These are phyloP conservation scores for Scedosporium aurantiacum DNA, from an alignment of 2,329 filamentous ascomycete species.

Conservation along the genomic window DNA sequence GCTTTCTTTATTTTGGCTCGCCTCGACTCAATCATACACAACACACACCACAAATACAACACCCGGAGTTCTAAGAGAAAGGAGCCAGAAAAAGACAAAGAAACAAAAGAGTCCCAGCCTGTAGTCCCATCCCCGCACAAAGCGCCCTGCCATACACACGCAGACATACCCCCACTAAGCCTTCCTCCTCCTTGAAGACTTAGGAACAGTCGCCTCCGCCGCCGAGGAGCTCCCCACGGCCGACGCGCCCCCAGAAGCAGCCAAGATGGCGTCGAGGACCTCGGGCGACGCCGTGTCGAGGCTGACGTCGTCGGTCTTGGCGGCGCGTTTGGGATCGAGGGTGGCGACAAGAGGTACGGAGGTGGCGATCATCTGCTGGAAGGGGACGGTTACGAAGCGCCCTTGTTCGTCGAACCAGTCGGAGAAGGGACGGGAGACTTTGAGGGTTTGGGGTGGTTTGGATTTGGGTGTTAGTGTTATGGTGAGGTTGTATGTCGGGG, in stretches of 20 bases:
- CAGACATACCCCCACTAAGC: background rate
- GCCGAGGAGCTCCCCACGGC: background rate
- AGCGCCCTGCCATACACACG: background rate
- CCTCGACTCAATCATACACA: background rate
- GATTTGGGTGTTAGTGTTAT: conserved; percentile 41
- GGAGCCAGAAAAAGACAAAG: background rate
- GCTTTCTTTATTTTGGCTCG: background rate
- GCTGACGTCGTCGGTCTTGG: conserved; percentile 17
- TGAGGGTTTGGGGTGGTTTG: conserved; percentile 27
- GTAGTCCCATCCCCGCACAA: background rate
- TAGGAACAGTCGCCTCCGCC: background rate
- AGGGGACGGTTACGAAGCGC: conserved; percentile 61
- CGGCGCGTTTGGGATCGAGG: conserved; percentile 50
- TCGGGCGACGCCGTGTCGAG: conserved; percentile 30
- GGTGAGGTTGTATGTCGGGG: conserved; percentile 67
- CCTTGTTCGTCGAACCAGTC: conserved; percentile 68
- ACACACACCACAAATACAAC: background rate
- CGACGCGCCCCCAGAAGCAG: conserved; percentile 20
- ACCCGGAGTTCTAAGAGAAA: background rate
- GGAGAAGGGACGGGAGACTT: conserved; percentile 55
- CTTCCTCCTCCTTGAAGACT: conserved; percentile 5
- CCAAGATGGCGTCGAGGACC: conserved; percentile 37
- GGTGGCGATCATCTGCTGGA: conserved; percentile 68
- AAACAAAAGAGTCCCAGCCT: background rate
- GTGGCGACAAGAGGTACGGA: conserved; percentile 54